Base-by-base conservation (phyloP, 2,329 filamentous ascomycete genomes). In the Talaromyces albobiverticillius region DNA sequence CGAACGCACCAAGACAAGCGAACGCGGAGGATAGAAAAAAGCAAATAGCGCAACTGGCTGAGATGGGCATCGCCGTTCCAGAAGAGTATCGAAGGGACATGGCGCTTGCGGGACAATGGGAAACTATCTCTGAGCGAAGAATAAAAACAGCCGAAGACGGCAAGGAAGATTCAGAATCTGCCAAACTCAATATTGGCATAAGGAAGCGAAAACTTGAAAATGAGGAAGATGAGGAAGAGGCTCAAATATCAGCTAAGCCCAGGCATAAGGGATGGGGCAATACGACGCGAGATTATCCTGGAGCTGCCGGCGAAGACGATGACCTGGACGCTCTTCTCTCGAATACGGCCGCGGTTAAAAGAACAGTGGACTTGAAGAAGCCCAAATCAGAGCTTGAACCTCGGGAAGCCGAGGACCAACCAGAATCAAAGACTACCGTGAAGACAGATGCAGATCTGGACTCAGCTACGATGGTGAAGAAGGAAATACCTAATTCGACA, bases 41-140 rank as follows among this genome's bases (percentile, higher is more conserved):
- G 52, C 94, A 99, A 73, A 82, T 95, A 64, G 86, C 91, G 59
- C 91, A 97, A 71, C 78, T 99, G 10, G 91, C 88, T 4, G 89
- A 88, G 32, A 82, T 99, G 79, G 94, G 94, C 0, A 85, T 99
- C 46, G 83, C 85, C 45, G 82, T 97, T 51, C 94, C 94, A 0
- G 85, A 89, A 42, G 85, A 88, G 60, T 85, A 90, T 54, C 80
- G 90, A 56, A 79, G 82, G 2, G 89, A 94, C 56, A 85, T 96
- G 83, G 91, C 92, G 4, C 85, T 96, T 76, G 86, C 87, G 3
- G 90, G 94, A 29, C 89, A 95, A 51, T 99, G 93, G 93, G 84
- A 90, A 55, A 84, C 82, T 5, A 82, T 89, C 38, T 79, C 83
- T 42, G 78, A 76, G 60, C 72, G 62, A 26, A 61, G 64, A 20